Conservation (phyloP, 176 grass and related monocot genomes). For the Ananas comosus region DNA sequence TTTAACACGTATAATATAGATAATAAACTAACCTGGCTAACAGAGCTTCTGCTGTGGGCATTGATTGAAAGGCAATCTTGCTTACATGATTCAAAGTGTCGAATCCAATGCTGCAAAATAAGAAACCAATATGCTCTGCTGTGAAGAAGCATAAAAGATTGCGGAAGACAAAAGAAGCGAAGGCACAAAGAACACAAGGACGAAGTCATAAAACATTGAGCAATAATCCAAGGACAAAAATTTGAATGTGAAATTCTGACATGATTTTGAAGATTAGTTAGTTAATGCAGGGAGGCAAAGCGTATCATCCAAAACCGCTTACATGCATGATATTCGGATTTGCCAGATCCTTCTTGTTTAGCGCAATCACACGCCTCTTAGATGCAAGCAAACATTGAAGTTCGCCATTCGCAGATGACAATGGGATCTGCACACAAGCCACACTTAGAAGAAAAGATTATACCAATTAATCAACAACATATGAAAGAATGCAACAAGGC, state of each 20-base stretch:
- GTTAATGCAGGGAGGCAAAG: slow-evolving; percentile 3
- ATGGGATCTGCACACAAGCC: slow-evolving; percentile 59
- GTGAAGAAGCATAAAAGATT: slow-evolving; percentile 1
- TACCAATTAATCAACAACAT: neutral
- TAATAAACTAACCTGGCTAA: slow-evolving; percentile 58
- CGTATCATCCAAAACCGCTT: slow-evolving; percentile 16
- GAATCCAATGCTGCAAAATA: slow-evolving; percentile 59
- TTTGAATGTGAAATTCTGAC: neutral
- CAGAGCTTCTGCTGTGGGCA: slow-evolving; percentile 77
- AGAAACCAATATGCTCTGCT: slow-evolving; percentile 10
- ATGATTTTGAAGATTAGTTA: neutral
- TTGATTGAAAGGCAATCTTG: slow-evolving; percentile 85
- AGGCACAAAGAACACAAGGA: neutral
- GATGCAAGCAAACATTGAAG: slow-evolving; percentile 55
- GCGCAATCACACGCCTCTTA: slow-evolving; percentile 77
- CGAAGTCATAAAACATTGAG: neutral
- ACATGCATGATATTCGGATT: slow-evolving; percentile 94
- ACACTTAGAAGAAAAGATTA: slow-evolving; percentile 16
- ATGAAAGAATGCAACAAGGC: neutral
- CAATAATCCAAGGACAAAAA: neutral
- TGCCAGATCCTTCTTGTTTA: slow-evolving; percentile 96
- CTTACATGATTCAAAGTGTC: slow-evolving; percentile 63
- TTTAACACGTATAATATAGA: slow-evolving; percentile 10
- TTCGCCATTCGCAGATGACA: slow-evolving; percentile 77
- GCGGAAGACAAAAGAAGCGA: slow-evolving; percentile 3